phyloP scores from a whole-genome alignment of 2,329 filamentous ascomycete species.

The Tolypocladium paradoxum region DNA sequence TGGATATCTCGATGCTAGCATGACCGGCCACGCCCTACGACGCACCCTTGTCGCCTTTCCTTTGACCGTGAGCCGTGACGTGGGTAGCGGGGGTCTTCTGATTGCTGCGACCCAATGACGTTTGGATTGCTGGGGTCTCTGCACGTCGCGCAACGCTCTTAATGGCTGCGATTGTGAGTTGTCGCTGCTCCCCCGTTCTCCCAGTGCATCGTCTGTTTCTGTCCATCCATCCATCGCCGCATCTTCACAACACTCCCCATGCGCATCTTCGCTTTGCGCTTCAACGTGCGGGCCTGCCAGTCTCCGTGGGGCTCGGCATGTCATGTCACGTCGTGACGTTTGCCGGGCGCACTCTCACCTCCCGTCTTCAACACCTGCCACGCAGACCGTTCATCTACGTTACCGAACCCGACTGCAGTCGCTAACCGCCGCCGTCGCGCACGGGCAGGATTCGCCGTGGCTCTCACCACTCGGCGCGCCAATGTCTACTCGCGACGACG shows the following conservation, averaged over 20 bases:
- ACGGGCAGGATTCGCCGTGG: slow-evolving; percentile 34
- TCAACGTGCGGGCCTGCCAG: not conserved
- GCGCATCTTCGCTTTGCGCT: not conserved
- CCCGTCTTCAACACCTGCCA: not conserved
- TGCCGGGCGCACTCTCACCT: not conserved
- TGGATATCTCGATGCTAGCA: not conserved
- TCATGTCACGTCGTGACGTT: slow-evolving; percentile 1
- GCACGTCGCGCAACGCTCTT: slow-evolving; percentile 10
- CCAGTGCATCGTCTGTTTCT: not conserved
- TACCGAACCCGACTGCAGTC: not conserved
- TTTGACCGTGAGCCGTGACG: not conserved
- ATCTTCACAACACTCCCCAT: not conserved
- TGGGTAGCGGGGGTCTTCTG: not conserved
- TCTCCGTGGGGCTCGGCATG: slow-evolving; percentile 1
- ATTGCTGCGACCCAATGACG: not conserved
- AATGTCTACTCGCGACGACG: slow-evolving; percentile 29
- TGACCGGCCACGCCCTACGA: not conserved
- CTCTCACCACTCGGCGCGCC: slow-evolving; percentile 32
- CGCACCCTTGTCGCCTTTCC: not conserved
- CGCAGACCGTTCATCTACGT: not conserved
- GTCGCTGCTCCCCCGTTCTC: not conserved
- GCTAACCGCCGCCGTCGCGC: slow-evolving; percentile 6
- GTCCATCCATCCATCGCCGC: not conserved
- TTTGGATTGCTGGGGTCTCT: not conserved
- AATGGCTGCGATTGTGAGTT: slow-evolving; percentile 26